Percentiles rank a stretch among this genome's conserved stretches.
phyloP scores from a whole-genome alignment of 495 filamentous ascomycete species.

The Pyrenopolyporus hunteri region DNA sequence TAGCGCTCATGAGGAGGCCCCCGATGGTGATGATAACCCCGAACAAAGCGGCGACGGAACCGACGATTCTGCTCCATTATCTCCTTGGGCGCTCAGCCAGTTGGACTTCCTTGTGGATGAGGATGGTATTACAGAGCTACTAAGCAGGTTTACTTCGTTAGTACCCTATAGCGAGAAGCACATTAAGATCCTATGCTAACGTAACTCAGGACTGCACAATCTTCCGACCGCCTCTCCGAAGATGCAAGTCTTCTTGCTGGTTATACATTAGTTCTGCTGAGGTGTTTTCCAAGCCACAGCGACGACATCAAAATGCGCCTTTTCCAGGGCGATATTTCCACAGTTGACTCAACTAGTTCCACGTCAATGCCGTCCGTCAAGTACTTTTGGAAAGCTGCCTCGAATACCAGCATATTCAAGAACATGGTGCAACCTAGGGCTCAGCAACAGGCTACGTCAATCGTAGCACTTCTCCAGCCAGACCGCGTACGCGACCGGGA shows the following conservation, averaged over 20 bases:
- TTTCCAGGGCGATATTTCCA: constrained; percentile 76
- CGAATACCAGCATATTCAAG: constrained; percentile 68
- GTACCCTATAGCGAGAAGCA: constrained; percentile 32
- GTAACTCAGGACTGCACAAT: constrained; percentile 31
- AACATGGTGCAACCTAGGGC: constrained; percentile 53
- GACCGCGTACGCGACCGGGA: constrained; percentile 52
- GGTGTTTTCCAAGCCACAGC: constrained; percentile 79
- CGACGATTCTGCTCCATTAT: constrained; percentile 36
- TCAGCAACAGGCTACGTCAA: constrained; percentile 28
- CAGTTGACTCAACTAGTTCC: constrained; percentile 41
- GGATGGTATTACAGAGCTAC: constrained; percentile 48
- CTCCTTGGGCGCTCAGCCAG: constrained; percentile 42
- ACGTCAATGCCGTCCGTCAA: constrained; percentile 72
- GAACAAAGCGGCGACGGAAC: constrained; percentile 18
- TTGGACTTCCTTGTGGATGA: constrained; percentile 47
- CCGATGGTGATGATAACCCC: constrained; percentile 19
- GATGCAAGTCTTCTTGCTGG: constrained; percentile 80
- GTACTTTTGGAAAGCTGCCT: constrained; percentile 86
- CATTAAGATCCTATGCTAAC: constrained; percentile 11
- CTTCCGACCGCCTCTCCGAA: constrained; percentile 47
- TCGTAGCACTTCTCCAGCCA: constrained; percentile 28
- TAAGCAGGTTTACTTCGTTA: constrained; percentile 49
- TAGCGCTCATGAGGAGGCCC: background rate
- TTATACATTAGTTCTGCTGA: constrained; percentile 84
- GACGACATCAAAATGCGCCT: constrained; percentile 97